Base-by-base conservation (phyloP, 2,329 filamentous ascomycete species). In the Fusarium multiceps region DNA sequence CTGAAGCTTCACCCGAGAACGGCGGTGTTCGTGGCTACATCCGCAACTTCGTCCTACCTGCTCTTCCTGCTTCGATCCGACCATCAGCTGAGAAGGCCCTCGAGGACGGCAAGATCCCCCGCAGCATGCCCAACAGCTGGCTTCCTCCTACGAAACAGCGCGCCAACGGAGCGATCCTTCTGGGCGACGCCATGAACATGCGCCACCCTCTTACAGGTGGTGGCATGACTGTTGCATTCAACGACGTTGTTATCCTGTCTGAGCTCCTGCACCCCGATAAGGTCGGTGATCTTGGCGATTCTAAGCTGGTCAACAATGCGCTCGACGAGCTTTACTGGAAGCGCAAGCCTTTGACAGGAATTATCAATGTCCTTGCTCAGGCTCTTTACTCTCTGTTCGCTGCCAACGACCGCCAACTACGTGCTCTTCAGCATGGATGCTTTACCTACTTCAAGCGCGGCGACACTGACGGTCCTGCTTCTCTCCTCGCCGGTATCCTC, bases 151-250 rank as follows among this genome's bases (percentile, higher is more conserved):
- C 89, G 1, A 82, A 81, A 46, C 92, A 92, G 64, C 75, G 75
- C 6, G 64, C 76, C 46, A 80, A 80, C 47, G 92, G 92, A 77
- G 87, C 97, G 64, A 86, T 97, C 50, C 84, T 99, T 37, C 86
- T 98, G 11, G 96, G 96, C 63, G 96, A 99, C 78, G 95, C 96
- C 16, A 91, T 97, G 86, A 99, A 99, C 84, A 99, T 99, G 96
- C 92, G 96, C n/a, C 96, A 99, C 81, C 96, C 96, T 3, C 86
- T 99, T 14, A 99, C 96, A 0, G 96, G 96, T 55, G 96, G 96
- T 71, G 96, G 96, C 74, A 99, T 99, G 96, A 98, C 95, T 0
- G 96, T 98, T 3, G 96, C 93, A 2, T 92, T 99, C 80, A 97
- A 95, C 82, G 96, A 99, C 77, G 94, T 93, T 3, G 87, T 96